Conservation (phyloP, 1,284 basidiomycete genomes). For the Sanghuangporus baumii region DNA sequence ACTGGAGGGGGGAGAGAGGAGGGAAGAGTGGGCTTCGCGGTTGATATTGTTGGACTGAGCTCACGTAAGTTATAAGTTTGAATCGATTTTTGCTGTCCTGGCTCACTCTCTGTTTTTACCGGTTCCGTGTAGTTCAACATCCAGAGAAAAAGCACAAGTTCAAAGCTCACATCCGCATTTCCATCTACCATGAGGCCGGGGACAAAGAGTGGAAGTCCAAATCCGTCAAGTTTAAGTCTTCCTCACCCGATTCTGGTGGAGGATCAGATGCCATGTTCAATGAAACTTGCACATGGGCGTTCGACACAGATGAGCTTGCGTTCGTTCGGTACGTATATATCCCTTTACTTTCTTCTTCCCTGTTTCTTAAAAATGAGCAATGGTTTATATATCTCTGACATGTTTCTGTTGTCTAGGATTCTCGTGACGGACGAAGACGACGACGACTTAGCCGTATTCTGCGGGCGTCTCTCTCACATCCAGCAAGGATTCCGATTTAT, state of each 20-base stretch:
- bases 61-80: conserved; percentile 33
- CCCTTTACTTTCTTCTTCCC: background rate
- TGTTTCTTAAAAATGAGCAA: background rate
- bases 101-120: background rate
- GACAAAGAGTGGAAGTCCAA: conserved; percentile 39
- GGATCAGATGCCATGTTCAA: conserved; percentile 40
- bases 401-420: conserved; percentile 23
- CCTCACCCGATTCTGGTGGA: conserved; percentile 26
- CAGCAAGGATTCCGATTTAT: conserved; percentile 45
- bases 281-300: conserved; percentile 42
- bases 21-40: conserved; percentile 27
- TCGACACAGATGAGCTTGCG: conserved; percentile 41
- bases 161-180: conserved; percentile 35
- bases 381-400: background rate
- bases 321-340: conserved; percentile 39
- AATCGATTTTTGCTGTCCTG: background rate
- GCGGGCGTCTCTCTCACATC: conserved; percentile 40
- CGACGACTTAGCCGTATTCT: conserved; percentile 43
- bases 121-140: conserved; percentile 32
- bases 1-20: conserved; percentile 21
- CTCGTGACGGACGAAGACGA: conserved; percentile 33
- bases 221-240: conserved; percentile 29
- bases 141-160: conserved; percentile 33
- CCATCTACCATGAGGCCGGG: conserved; percentile 35
- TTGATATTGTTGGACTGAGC: conserved; percentile 41